phyloP scores from a whole-genome alignment of 1,139 yeast species.

The Debaryomyces subglobosus region DNA sequence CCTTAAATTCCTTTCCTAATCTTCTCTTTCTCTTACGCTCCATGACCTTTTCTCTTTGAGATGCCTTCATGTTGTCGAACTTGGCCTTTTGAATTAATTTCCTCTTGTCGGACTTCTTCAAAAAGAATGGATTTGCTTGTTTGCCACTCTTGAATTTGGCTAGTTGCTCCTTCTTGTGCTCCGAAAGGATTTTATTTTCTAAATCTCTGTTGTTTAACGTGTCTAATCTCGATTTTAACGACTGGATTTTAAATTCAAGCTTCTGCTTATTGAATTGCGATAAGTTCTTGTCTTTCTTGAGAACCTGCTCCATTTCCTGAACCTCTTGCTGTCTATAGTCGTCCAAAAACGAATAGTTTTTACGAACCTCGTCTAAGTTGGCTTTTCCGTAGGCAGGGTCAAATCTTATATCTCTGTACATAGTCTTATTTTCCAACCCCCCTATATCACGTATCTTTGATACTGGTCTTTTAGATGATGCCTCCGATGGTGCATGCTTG shows the following conservation, averaged over 20 bases:
- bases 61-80: constrained; percentile 79
- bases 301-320: constrained; percentile 54
- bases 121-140: constrained; percentile 55
- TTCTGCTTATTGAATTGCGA: constrained; percentile 54
- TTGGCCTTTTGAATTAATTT: constrained; percentile 87
- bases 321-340: constrained; percentile 80
- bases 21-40: constrained; percentile 94
- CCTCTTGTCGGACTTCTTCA: constrained; percentile 81
- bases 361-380: constrained; percentile 64
- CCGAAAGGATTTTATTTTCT: constrained; percentile 63
- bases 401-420: constrained; percentile 82
- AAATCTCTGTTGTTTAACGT: constrained; percentile 76
- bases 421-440: constrained; percentile 56
- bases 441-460: constrained; percentile 73
- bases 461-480: constrained; percentile 73
- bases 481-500: constrained; percentile 83
- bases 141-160: constrained; percentile 51
- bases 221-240: constrained; percentile 75
- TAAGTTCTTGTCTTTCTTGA: constrained; percentile 60
- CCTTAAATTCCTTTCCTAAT: constrained; percentile 86
- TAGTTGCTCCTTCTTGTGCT: constrained; percentile 52
- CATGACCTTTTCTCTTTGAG: constrained; percentile 84
- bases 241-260: constrained; percentile 55
- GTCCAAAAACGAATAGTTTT: constrained; percentile 82
- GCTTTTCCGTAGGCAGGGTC: constrained; percentile 89